These are phyloP conservation scores for Elsinoe australis DNA, from an alignment of 2,329 filamentous ascomycete genomes.

Conservation along the genomic window DNA sequence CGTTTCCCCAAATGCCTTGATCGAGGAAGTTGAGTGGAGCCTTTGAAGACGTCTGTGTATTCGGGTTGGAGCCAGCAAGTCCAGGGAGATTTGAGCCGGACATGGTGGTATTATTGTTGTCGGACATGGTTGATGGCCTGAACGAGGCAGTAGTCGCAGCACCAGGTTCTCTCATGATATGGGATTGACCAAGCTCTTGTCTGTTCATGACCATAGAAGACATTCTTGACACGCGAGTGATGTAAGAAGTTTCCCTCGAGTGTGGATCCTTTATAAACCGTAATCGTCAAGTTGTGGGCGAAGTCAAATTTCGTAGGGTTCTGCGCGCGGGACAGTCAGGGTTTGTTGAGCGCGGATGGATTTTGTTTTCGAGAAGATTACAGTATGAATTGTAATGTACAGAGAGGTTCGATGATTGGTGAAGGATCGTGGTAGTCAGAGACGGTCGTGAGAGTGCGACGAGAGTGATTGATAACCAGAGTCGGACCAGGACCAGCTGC, in stretches of 20 bases:
- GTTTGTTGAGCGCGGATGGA: not conserved
- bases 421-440: not conserved
- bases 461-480: conserved; percentile 4
- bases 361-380: conserved; percentile 9
- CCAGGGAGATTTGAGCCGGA: conserved; percentile 6
- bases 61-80: conserved; percentile 6
- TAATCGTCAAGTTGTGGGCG: not conserved
- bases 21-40: not conserved
- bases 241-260: not conserved
- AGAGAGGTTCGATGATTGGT: not conserved
- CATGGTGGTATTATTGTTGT: not conserved
- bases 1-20: conserved; percentile 9
- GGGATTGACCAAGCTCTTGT: conserved; percentile 15
- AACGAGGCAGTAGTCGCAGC: not conserved
- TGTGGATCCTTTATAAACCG: not conserved
- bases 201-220: conserved; percentile 16
- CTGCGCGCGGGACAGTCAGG: not conserved
- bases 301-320: not conserved
- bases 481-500: conserved; percentile 1
- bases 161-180: conserved; percentile 4
- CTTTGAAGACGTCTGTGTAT: not conserved
- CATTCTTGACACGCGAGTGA: not conserved
- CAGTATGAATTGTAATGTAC: conserved; percentile 18
- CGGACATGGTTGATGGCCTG: not conserved
- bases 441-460: conserved; percentile 1